Base-by-base conservation (phyloP, 2,329 filamentous ascomycete genomes). In the Colletotrichum nymphaeae region DNA sequence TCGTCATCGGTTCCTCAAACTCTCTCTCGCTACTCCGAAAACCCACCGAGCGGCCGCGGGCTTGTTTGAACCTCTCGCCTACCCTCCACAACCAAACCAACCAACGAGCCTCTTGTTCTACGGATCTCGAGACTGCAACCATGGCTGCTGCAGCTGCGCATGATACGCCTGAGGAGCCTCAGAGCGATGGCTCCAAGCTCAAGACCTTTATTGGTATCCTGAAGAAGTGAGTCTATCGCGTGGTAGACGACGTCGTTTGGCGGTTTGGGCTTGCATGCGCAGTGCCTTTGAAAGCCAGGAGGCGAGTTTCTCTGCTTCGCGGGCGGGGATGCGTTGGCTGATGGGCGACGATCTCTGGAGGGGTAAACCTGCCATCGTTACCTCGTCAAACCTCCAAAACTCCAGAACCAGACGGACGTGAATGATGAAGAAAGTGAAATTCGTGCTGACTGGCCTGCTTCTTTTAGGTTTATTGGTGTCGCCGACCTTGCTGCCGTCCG, bases 401-500 rank as follows among this genome's bases (percentile, higher is more conserved):
- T 22, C 19, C 26, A 65, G 30, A 22, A 7, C 5, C 30, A 53
- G 52, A 42, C 32, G 26, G 60, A 30, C 46, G n/a, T 6, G 59
- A 52, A 49, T n/a, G 11, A 4, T 26, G n/a, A 22, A 11, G 11
- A 22, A 37, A 37, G 22, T 3, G 30, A 11, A 24, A 19, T 35
- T n/a, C 32, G 12, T 22, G 68, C 72, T 74, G 46, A 74, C 63
- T 49, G 19, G 9, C 59, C 28, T 63, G 70, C 72, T 74, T 67
- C 63, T 37, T 59, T 55, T 83, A 97, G 96, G 82, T 98, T 98
- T 84, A 95, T 98, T 79, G 97, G 97, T 77, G 97, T 99, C 70
- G 89, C 95, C 77, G 97, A 99, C 84, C 97, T 99, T 79, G 97
- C 97, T 71, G 91, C 95, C 69, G 96, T 98, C 75, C 94, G 97